Evolutionary conservation across 2,329 filamentous ascomycete genomes (phyloP), one percentile per base, ranked within the genome.

Genomic region (Cladosporium sp.): DNA sequence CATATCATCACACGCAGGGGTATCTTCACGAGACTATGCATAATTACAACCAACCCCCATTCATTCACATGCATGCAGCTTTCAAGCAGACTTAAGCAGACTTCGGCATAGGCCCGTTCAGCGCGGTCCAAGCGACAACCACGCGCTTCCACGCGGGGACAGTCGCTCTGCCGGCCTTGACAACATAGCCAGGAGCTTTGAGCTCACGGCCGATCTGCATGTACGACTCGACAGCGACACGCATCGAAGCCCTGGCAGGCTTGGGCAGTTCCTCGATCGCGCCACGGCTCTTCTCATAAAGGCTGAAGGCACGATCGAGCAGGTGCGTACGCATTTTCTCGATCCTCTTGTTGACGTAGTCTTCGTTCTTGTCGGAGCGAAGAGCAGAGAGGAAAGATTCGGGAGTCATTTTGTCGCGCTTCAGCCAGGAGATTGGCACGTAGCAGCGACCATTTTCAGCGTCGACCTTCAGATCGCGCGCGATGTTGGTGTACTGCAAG

Each of bases 401-500:
- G 0, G 86, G 82, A 0, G 80, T 82, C 25, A 90, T 70, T 1
- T 82, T 83, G 61, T 83, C 82, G 61, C 87, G 84, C 46, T 82
- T 79, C 1, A 92, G 79, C 89, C 89, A 92, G 0, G 78, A 77
- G 0, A 80, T 79, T 0, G 90, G 90, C 5, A 92, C 77, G 73
- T 93, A 93, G 7, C 91, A 89, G 7, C 90, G 84, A 1, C 82
- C 82, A 39, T 90, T 86, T 16, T 79, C 77, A 0, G 90, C 88
- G 70, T 92, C 90, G 2, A 87, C 86, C 3, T 79, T 76, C n/a
- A 92, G 87, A 71, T 93, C 90, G 25, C 90, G 86, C 3, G 89
- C 88, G 67, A 93, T 91, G 72, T 92, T 93, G 71, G 91, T 86
- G 70, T 89, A 91, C 72, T 93, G 90, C n/a, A 92, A 78, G 1